Evolutionary conservation across 805 yeast genomes (phyloP), one percentile per base, ranked within the genome.

Genomic region (Kuraishia hungarica): DNA sequence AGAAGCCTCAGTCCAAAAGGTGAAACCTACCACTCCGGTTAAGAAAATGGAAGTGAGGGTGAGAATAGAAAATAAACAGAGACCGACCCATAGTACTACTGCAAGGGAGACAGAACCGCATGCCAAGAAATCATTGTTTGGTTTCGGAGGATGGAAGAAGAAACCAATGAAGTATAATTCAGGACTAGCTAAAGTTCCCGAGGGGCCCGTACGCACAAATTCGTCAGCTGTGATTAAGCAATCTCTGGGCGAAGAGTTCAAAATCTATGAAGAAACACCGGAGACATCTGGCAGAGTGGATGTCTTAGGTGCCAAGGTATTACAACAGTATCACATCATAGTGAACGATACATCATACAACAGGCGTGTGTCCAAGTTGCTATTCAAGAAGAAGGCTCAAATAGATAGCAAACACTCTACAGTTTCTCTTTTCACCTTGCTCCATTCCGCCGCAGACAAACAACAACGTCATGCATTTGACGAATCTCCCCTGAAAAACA

Each of bases 1-100:
- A 56, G 64, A 77, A 58, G 63, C 83, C 64, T 61, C 74, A 62
- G 68, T 77, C 60, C 51, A 67, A 60, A 59, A 63, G 39, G 74
- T 87, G 15, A 67, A 82, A 6, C 90, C 92, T 2, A 81, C 84
- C 2, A 85, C 91, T 0, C 92, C 89, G 0, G 82, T 81, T 8
- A 84, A 79, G 63, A 83, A 80, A 58, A 77, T 83, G 77, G 84
- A 80, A 39, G 59, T 75, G 21, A 49, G 28, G 51, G 8, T 49
- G 29, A 35, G 17, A 35, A 10, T 35, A 15, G 43, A 35, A 35
- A 35, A 35, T 13, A 35, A 35, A 17, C 43, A 35, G 43, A 13
- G 43, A 35, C 3, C 43, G 4, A 15, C 17, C n/a, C 43, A 35
- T 35, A 15, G 17, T 3, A 4, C n/a, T 21, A 11, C 20, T 35